Evolutionary conservation across 108 stramenopile genomes (phyloP).

Genomic region (Pseudonitzschia pungens): DNA sequence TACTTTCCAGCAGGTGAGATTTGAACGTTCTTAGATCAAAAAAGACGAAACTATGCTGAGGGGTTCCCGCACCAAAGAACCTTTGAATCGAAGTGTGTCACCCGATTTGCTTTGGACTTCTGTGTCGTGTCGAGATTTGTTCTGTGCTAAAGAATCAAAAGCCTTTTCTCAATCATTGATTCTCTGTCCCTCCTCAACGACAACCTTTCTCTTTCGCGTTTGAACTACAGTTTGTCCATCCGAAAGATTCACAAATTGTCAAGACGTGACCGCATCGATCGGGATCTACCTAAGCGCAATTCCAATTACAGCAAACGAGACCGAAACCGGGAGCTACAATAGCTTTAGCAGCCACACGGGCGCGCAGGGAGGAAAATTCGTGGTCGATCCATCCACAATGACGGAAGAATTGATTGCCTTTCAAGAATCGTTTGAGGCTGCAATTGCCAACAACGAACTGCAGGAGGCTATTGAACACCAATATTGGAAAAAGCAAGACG

Average conservation of each 20-base stretch:
- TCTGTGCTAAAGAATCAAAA: not conserved
- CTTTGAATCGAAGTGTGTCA: not conserved
- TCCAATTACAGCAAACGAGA: not conserved
- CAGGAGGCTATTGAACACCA: constrained; percentile 9
- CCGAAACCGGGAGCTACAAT: not conserved
- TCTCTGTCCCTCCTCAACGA: not conserved
- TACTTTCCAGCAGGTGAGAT: constrained; percentile 16
- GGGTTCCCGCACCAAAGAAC: too few species aligned
- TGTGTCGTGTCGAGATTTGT: not conserved
- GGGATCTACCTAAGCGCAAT: constrained; percentile 11
- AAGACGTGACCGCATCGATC: constrained; percentile 15
- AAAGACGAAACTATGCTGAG: too few species aligned
- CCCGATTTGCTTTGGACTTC: not conserved
- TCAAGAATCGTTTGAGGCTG: constrained; percentile 11
- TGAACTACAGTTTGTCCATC: not conserved
- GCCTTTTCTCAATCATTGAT: not conserved
- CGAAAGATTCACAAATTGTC: constrained; percentile 5
- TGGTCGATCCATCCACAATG: constrained; percentile 8
- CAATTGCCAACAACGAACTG: constrained; percentile 15
- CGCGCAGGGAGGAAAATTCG: not conserved
- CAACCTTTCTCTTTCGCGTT: not conserved
- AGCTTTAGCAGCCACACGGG: not conserved
- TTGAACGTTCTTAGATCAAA: too few species aligned
- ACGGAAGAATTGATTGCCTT: constrained; percentile 14
- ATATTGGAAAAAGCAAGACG: not conserved